These are phyloP conservation scores for Amanita rubescens DNA, from an alignment of 768 basidiomycete species.

Conservation along the genomic window DNA sequence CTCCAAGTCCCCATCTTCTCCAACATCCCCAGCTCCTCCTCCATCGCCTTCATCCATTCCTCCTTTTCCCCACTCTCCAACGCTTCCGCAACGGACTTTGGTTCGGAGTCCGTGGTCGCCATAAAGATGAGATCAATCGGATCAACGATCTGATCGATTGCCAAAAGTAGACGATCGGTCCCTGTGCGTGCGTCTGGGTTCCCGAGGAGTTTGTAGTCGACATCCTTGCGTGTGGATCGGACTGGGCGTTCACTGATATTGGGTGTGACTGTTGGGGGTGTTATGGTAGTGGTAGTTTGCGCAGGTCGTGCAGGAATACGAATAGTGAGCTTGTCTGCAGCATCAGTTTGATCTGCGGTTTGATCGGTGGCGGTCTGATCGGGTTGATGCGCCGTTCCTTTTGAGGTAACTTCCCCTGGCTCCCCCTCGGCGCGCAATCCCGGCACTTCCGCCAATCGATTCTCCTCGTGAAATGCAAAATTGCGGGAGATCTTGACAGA, in stretches of 20 bases:
- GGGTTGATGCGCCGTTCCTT: not conserved
- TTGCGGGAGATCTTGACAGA: not conserved
- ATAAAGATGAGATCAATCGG: not conserved
- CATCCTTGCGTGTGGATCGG: not conserved
- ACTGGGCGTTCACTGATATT: not conserved
- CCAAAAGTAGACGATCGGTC: no score
- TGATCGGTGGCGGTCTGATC: not conserved
- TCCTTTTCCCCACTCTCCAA: conserved; percentile 11
- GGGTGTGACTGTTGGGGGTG: not conserved
- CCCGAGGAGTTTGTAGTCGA: not conserved
- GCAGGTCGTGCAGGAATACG: not conserved
- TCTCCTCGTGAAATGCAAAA: not conserved
- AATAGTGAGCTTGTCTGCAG: not conserved
- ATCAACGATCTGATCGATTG: not conserved
- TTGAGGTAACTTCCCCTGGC: not conserved
- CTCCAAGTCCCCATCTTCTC: conserved; percentile 17
- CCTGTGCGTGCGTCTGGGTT: not conserved
- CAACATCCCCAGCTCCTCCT: conserved; percentile 15
- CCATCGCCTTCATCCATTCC: conserved; percentile 12
- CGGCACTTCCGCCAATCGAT: not conserved
- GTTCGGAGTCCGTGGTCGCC: not conserved
- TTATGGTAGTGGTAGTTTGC: not conserved
- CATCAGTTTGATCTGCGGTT: not conserved
- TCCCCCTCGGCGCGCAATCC: not conserved
- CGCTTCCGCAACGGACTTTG: conserved; percentile 6